Conservation (phyloP, 805 yeast species). For the Kodamaea fukazawae region DNA sequence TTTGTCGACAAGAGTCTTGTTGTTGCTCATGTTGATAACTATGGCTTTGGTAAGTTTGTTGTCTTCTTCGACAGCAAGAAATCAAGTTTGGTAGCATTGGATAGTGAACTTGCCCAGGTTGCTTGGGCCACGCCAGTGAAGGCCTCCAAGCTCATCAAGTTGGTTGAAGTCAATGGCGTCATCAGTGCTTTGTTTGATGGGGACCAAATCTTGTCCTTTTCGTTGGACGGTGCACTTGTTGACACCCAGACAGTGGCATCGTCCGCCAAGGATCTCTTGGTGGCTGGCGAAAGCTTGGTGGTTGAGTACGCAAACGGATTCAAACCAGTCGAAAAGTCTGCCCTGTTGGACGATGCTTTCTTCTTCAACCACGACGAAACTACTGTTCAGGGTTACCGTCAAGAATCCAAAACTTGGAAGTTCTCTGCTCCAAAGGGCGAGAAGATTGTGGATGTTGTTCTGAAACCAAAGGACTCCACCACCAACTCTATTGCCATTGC, state of each 20-base stretch:
- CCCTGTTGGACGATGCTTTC: constrained; percentile 11
- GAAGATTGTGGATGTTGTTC: constrained; percentile 16
- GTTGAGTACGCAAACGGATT: background rate
- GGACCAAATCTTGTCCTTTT: no score
- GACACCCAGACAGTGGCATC: no score
- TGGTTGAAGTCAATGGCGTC: constrained; percentile 14
- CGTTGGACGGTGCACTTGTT: no score
- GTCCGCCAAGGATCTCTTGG: background rate
- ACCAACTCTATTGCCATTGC: constrained; percentile 63
- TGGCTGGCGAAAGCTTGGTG: background rate
- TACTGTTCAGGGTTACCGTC: constrained; percentile 21
- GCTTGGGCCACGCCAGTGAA: constrained; percentile 8
- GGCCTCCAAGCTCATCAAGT: constrained; percentile 7
- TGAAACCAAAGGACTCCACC: constrained; percentile 21
- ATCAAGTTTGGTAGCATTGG: constrained; percentile 9
- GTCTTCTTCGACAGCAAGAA: constrained; percentile 22
- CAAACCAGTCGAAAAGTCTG: background rate
- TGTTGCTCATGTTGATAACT: constrained; percentile 15
- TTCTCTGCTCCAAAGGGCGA: constrained; percentile 18
- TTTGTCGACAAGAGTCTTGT: constrained; percentile 5
- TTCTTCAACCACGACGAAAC: constrained; percentile 14
- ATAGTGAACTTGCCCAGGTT: constrained; percentile 9
- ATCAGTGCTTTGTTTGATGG: constrained; percentile 15
- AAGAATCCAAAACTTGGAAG: constrained; percentile 29
- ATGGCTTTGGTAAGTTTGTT: constrained; percentile 33